Evolutionary conservation across 768 basidiomycete species (phyloP).

Genomic region (Solioccasus polychromus): DNA sequence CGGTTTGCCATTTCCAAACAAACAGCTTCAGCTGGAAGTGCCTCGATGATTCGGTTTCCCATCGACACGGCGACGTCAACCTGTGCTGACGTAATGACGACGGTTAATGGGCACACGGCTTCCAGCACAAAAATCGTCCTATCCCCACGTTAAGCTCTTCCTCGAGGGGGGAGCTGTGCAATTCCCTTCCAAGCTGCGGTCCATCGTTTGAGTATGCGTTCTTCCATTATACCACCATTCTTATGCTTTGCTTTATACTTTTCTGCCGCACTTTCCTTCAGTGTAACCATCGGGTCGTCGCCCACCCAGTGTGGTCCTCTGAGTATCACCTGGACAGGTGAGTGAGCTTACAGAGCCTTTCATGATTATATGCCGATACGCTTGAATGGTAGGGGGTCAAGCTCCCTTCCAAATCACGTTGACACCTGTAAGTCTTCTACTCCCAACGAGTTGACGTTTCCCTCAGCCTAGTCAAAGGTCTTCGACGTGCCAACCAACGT

Average conservation of each 20-base stretch:
- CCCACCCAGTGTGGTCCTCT: slow-evolving; percentile 63
- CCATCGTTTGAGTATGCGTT: slow-evolving; percentile 27
- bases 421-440: slow-evolving; percentile 44
- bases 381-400: slow-evolving; percentile 45
- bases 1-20: no score
- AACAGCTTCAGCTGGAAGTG: no score
- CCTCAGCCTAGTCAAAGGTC: slow-evolving; percentile 34
- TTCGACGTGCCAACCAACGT: slow-evolving; percentile 54
- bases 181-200: slow-evolving; percentile 8
- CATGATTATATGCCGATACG: background rate
- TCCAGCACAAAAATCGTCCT: slow-evolving; percentile 7
- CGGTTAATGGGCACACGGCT: background rate
- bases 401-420: slow-evolving; percentile 50
- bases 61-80: no score
- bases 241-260: slow-evolving; percentile 23
- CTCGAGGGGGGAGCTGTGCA: slow-evolving; percentile 7
- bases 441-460: background rate
- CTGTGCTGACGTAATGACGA: slow-evolving; percentile 20
- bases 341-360: slow-evolving; percentile 10
- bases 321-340: slow-evolving; percentile 63
- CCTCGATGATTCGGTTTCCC: no score
- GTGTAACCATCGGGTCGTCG: slow-evolving; percentile 45
- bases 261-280: slow-evolving; percentile 32
- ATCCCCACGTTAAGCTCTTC: slow-evolving; percentile 4
- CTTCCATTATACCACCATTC: slow-evolving; percentile 21